Percentiles rank a stretch among this genome's conserved stretches.
Conservation (phyloP, 2,329 filamentous ascomycete genomes). For the Metarhizium sp. region DNA sequence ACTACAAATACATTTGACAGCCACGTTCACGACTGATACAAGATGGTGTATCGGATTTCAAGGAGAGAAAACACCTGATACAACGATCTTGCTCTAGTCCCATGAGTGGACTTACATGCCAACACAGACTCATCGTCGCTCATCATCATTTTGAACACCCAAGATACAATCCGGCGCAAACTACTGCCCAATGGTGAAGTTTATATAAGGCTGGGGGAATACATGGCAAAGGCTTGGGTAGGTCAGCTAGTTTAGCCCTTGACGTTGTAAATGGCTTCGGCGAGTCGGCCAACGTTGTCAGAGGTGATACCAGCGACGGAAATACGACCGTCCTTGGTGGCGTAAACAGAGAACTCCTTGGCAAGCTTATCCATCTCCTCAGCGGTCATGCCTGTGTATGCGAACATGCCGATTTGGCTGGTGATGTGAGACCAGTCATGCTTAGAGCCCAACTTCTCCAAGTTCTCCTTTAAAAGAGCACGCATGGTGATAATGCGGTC, state of each 20-base stretch:
- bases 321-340: constrained; percentile 85
- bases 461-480: constrained; percentile 83
- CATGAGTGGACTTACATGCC: neutral
- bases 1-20: neutral
- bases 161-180: neutral
- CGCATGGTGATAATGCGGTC: constrained; percentile 99
- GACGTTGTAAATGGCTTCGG: constrained; percentile 77
- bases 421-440: constrained; percentile 99
- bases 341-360: constrained; percentile 96
- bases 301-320: constrained; percentile 77
- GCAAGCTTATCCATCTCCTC: constrained; percentile 88
- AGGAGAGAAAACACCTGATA: neutral
- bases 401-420: constrained; percentile 98
- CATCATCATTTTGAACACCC: neutral
- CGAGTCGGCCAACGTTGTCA: constrained; percentile 70
- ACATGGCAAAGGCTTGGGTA: neutral
- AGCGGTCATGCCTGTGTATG: constrained; percentile 85
- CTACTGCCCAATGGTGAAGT: neutral
- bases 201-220: neutral
- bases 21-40: neutral
- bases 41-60: neutral
- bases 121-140: neutral
- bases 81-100: neutral
- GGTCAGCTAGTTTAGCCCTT: constrained; percentile 44
- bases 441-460: constrained; percentile 89